Base-by-base conservation (phyloP, 2,329 filamentous ascomycete genomes). In the Verticillium nonalfalfae region DNA sequence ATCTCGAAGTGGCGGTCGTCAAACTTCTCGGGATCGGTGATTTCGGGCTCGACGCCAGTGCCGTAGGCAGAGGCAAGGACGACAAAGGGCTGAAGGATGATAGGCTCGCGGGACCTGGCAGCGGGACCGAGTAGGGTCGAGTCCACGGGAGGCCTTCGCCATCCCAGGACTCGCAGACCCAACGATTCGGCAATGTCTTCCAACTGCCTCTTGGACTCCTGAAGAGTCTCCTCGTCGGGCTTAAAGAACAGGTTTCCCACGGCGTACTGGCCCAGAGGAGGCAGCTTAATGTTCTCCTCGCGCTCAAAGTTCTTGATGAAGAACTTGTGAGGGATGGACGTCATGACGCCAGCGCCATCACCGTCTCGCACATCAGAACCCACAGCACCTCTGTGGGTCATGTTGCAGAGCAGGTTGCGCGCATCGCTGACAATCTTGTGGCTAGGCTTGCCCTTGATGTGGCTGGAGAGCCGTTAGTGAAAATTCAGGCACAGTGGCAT, bases 401-500 rank as follows among this genome's bases (percentile, higher is more conserved):
- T 99, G 85, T 99, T 98, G 85, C 95, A 99, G 66, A 99, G 88
- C 65, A 99, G 84, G 78, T 93, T 96, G 68, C 91, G 90, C 68
- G 93, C 94, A 96, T 98, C 94, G 79, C 90, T 97, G 66, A 98
- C 90, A 73, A 98, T 98, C 76, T 98, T 99, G 85, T 98, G 95
- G 82, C 93, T 98, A 66, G 93, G 78, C 77, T 91, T 90, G 81
- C 95, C 95, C 83, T 98, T 98, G 78, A 98, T 98, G 77, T 98
- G 91, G 81, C 92, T 96, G 6, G 11, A 69, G 63, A 62, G 60
- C 18, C 60, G 63, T 63, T 60, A 50, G 40, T 4, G 18, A 6
- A 15, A 1, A 14, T 40, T 40, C 15, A 9, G 65, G 71, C 61
- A 73, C 68, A 57, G 2, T 54, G 60, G 67, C 62, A n/a, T 11